A percentile compares a stretch with the other conserved stretches of the same genome.
phyloP scores from a whole-genome alignment of 1,139 yeast genomes.

The Geotrichum fermentans region DNA sequence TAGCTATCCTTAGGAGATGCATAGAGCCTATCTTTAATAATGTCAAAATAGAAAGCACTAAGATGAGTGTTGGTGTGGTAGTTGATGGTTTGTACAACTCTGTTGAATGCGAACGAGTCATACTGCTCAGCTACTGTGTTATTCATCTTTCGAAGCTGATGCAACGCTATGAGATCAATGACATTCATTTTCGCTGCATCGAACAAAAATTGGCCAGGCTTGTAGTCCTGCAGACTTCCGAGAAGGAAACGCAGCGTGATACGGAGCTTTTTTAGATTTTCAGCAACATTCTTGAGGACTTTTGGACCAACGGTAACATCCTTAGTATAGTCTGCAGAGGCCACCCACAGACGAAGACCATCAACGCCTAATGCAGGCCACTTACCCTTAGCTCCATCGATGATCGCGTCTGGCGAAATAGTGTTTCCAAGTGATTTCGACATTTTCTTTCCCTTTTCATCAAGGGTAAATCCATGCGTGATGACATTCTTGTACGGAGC shows the following conservation, averaged over 20 bases:
- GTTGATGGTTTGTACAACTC: slow-evolving; percentile 57
- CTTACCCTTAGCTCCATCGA: slow-evolving; percentile 57
- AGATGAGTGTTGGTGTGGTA: slow-evolving; percentile 69
- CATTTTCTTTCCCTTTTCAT: slow-evolving; percentile 84
- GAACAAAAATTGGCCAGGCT: slow-evolving; percentile 20
- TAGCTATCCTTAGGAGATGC: slow-evolving; percentile 45
- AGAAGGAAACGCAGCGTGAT: slow-evolving; percentile 74
- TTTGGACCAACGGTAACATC: slow-evolving; percentile 76
- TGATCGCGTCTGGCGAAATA: slow-evolving; percentile 61
- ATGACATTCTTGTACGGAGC: slow-evolving; percentile 73
- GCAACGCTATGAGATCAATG: slow-evolving; percentile 63
- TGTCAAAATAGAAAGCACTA: slow-evolving; percentile 81
- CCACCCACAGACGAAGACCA: slow-evolving; percentile 87
- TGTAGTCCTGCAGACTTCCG: slow-evolving; percentile 43
- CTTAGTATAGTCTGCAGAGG: slow-evolving; percentile 77
- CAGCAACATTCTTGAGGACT: slow-evolving; percentile 69
- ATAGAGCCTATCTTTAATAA: slow-evolving; percentile 79
- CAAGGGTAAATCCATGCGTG: slow-evolving; percentile 92
- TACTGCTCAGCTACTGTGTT: slow-evolving; percentile 45
- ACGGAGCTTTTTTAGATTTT: slow-evolving; percentile 73
- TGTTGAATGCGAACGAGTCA: slow-evolving; percentile 58
- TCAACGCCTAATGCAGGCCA: slow-evolving; percentile 81
- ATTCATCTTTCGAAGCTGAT: slow-evolving; percentile 51
- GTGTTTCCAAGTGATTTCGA: slow-evolving; percentile 88
- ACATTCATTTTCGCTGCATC: slow-evolving; percentile 11